Percentiles rank a stretch among this genome's conserved stretches.
Conservation (phyloP, 176 grass and related monocot genomes). For the Hsuehochloa calcarea region DNA sequence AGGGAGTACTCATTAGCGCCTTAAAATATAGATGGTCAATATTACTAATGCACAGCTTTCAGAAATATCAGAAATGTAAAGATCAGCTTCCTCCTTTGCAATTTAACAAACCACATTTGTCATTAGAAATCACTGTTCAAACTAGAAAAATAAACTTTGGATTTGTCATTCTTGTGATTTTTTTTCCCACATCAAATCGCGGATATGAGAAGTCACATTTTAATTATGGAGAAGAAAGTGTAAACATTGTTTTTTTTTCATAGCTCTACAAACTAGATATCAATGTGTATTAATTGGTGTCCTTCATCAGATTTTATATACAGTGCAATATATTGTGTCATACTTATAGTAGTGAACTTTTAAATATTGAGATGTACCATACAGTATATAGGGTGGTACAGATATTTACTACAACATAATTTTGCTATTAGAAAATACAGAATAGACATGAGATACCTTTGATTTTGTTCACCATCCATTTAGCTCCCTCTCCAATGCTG, state of each 20-base stretch:
- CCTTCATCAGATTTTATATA: not conserved
- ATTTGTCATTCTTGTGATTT: too few relatives aligned
- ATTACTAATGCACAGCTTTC: not conserved
- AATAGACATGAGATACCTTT: conserved; percentile 56
- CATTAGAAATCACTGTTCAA: too few relatives aligned
- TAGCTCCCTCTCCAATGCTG: conserved; percentile 83
- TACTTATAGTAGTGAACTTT: not conserved
- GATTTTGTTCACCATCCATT: conserved; percentile 99
- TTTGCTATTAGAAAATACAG: conserved; percentile 26
- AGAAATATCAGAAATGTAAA: not conserved
- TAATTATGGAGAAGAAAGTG: not conserved
- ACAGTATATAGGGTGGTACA: not conserved
- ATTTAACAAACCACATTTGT: not conserved
- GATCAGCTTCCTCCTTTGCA: not conserved
- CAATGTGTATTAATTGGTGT: not conserved
- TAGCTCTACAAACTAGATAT: not conserved
- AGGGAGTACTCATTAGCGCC: too few relatives aligned
- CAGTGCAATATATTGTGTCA: not conserved
- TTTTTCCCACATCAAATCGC: too few relatives aligned
- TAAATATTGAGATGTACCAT: not conserved
- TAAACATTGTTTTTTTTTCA: not conserved
- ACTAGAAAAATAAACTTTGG: too few relatives aligned
- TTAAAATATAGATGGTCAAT: not conserved
- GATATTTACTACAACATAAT: conserved; percentile 3
- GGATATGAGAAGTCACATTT: not conserved